Conservation (phyloP, 345 rosid genomes). For the Aquilaria sinensis region DNA sequence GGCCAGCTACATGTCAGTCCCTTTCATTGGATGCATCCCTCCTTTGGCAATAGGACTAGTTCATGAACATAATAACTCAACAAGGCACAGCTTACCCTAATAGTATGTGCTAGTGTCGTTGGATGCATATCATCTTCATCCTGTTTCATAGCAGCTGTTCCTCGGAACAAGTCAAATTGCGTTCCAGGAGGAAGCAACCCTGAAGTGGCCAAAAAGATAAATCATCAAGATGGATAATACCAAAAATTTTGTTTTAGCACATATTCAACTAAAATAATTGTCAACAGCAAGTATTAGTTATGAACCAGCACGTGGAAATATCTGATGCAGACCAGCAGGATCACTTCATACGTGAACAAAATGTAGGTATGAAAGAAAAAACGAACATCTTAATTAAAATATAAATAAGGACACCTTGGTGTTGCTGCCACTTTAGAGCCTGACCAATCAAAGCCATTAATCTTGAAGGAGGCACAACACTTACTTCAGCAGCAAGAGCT, state of each 20-base stretch:
- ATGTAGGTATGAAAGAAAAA: background rate
- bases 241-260: background rate
- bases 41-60: too few species aligned
- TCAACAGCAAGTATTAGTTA: too few species aligned
- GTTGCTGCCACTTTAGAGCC: conserved; percentile 99
- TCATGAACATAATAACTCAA: background rate
- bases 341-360: too few species aligned
- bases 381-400: background rate
- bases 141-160: conserved; percentile 97
- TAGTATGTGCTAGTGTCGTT: conserved; percentile 67
- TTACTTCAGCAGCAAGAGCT: conserved; percentile 92
- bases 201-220: conserved; percentile 22
- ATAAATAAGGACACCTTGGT: conserved; percentile 60
- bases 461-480: conserved; percentile 94
- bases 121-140: conserved; percentile 94
- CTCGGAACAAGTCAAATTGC: conserved; percentile 94
- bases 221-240: background rate
- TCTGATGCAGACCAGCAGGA: too few species aligned
- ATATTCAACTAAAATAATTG: background rate
- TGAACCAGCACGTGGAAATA: background rate
- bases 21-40: too few species aligned
- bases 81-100: conserved; percentile 45
- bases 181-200: conserved; percentile 98
- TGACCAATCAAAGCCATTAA: conserved; percentile 97
- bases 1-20: too few species aligned